These are phyloP conservation scores for Xerocomus brunneocitrinus DNA, from an alignment of 768 basidiomycete species.

Conservation along the genomic window DNA sequence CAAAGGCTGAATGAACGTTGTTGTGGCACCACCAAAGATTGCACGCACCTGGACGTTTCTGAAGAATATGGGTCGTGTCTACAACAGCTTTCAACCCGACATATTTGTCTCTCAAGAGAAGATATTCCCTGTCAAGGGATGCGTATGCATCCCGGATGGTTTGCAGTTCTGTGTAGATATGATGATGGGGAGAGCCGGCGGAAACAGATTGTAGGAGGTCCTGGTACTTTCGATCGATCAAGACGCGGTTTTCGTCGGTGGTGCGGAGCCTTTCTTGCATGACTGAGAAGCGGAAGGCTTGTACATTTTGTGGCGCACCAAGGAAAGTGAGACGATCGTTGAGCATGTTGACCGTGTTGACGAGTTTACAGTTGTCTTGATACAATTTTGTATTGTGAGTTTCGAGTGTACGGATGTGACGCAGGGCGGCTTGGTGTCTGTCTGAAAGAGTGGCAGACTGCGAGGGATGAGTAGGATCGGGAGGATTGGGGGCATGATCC, in stretches of 20 bases:
- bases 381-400: constrained; percentile 32
- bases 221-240: constrained; percentile 23
- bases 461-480: constrained; percentile 38
- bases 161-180: constrained; percentile 18
- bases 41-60: constrained; percentile 7
- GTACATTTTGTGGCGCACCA: constrained; percentile 14
- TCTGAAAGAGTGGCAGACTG: constrained; percentile 40
- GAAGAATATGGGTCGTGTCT: constrained; percentile 2
- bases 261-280: constrained; percentile 26
- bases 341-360: constrained; percentile 26
- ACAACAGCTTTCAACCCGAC: constrained; percentile 8
- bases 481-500: neutral
- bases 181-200: constrained; percentile 13
- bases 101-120: constrained; percentile 21
- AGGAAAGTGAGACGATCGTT: constrained; percentile 27
- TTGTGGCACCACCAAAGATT: neutral
- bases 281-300: constrained; percentile 15
- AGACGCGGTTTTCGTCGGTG: constrained; percentile 16
- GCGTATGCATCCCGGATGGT: constrained; percentile 14
- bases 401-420: constrained; percentile 31
- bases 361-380: constrained; percentile 35
- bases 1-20: neutral
- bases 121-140: constrained; percentile 21
- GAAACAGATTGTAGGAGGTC: constrained; percentile 18
- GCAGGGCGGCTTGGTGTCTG: constrained; percentile 17